These are phyloP conservation scores for Podila epigama DNA, from an alignment of 192 early-diverging fungal genomes.

Conservation along the genomic window DNA sequence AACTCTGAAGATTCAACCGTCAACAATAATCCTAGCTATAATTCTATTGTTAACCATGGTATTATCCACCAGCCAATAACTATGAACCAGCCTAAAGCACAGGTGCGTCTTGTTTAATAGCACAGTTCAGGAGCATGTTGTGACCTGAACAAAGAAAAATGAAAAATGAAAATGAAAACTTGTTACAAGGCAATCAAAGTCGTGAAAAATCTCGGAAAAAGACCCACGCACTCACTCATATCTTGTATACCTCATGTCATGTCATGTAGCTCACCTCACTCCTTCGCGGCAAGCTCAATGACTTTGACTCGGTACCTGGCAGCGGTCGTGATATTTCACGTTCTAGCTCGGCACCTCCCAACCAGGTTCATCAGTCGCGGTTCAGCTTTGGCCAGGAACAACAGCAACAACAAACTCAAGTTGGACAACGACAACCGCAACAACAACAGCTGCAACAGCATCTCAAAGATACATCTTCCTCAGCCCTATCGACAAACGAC, in stretches of 20 bases:
- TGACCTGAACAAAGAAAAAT: too few relatives aligned
- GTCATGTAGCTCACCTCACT: constrained; percentile 52
- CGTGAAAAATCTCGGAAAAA: background rate
- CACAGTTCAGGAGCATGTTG: too few relatives aligned
- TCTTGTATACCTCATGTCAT: background rate
- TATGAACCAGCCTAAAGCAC: constrained; percentile 10
- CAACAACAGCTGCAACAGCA: background rate
- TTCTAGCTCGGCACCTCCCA: constrained; percentile 77
- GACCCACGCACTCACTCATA: background rate
- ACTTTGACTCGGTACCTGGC: constrained; percentile 32
- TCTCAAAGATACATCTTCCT: background rate
- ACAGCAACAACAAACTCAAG: constrained; percentile 3
- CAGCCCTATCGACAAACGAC: constrained; percentile 1
- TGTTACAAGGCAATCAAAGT: too few relatives aligned
- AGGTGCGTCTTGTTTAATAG: too few relatives aligned
- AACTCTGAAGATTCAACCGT: background rate
- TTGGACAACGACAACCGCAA: background rate
- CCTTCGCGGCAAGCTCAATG: constrained; percentile 57
- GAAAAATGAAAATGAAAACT: too few relatives aligned
- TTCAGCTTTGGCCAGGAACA: constrained; percentile 49
- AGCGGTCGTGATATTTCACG: constrained; percentile 57
- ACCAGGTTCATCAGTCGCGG: constrained; percentile 61
- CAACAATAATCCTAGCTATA: background rate
- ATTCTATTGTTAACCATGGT: background rate
- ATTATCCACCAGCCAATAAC: constrained; percentile 12